Base-by-base conservation (phyloP, 495 filamentous ascomycete species). In the Xylaria intraflava region DNA sequence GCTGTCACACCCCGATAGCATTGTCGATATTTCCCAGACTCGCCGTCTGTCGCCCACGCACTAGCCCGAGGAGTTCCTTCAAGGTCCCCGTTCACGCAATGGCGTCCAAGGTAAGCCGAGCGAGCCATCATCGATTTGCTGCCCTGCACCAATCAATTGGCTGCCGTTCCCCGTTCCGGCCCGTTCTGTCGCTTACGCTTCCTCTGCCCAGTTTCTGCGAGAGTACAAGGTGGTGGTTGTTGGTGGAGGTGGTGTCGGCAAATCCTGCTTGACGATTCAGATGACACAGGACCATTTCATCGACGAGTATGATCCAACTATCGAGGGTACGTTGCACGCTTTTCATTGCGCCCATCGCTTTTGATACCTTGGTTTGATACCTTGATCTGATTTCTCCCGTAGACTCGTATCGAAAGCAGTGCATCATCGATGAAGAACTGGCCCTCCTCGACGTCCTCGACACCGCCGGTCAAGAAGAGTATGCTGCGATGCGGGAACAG, bases 361-460 rank as follows among this genome's bases (percentile, higher is more conserved):
- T 36, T 23, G 39, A 19, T 30, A 20, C 8, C 24, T 23, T 47
- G 46, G 23, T 44, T 48, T 58, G 39, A 59, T 46, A 20, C 8
- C 24, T 23, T 47, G 46, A 19, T 44, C 51, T 58, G 39, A 59
- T 46, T n/a, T 5, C 7, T 48, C 17, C 35, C 51, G 47, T 71
- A 98, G 93, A 98, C 69, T 97, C 93, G 55, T 98, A 98, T 78
- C 92, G 93, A 72, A 98, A 98, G 84, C 92, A 97, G 80, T 97
- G 94, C 68, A 84, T 94, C 50, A 94, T 98, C 69, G 93, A 98
- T 68, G 93, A 96, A 62, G 93, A 97, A 71, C 89, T 96, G 58
- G 94, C 93, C 39, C 81, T 96, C 49, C 85, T 98, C 66, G 93
- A 98, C 69, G 92, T 98, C 49, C 84, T 98, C 62, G 93, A 98